Conservation (phyloP, 1,284 basidiomycete species). For the Butyriboletus appendiculatus region DNA sequence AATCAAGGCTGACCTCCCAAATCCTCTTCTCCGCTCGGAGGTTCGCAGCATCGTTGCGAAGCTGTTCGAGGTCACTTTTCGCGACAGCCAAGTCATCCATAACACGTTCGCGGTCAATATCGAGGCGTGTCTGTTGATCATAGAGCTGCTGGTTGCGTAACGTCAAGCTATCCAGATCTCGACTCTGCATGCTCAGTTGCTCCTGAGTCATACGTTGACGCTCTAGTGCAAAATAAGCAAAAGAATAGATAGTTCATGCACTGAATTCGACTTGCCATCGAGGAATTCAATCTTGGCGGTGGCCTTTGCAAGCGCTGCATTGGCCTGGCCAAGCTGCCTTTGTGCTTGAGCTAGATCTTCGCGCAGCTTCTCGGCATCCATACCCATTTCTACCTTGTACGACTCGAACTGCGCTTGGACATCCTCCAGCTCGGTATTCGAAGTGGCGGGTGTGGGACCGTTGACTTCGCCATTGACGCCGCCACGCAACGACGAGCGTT, state of each 20-base stretch:
- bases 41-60: conserved; percentile 83
- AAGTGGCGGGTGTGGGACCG: conserved; percentile 26
- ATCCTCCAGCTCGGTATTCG: conserved; percentile 61
- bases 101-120: conserved; percentile 64
- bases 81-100: conserved; percentile 63
- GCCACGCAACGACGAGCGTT: conserved; percentile 22
- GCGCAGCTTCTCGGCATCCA: conserved; percentile 67
- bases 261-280: conserved; percentile 51
- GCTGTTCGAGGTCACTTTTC: conserved; percentile 63
- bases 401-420: conserved; percentile 76
- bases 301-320: conserved; percentile 74
- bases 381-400: conserved; percentile 76
- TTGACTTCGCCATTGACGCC: conserved; percentile 38
- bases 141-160: conserved; percentile 69
- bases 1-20: conserved; percentile 68
- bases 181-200: conserved; percentile 53
- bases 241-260: not conserved
- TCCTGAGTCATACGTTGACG: conserved; percentile 68
- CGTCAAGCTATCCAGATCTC: conserved; percentile 60
- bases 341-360: conserved; percentile 70
- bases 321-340: conserved; percentile 65
- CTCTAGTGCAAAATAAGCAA: conserved; percentile 42
- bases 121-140: conserved; percentile 65
- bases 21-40: conserved; percentile 90
- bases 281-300: conserved; percentile 78